phyloP scores from a whole-genome alignment of 257 asterid species.

The Cynanchum wilfordii region DNA sequence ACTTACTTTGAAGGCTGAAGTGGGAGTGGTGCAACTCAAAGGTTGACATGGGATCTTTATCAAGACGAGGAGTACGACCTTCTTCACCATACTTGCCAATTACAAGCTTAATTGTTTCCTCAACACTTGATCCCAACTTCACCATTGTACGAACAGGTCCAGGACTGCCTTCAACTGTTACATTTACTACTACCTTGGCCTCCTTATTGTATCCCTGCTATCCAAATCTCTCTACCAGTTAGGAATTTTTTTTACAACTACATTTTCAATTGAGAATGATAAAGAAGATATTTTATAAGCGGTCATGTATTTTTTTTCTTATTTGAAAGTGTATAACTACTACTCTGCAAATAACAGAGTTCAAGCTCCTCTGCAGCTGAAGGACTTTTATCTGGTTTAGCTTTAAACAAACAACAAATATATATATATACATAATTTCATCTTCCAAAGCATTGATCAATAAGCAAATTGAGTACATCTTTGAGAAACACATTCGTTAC shows the following conservation, averaged over 20 bases:
- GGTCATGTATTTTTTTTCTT: background rate
- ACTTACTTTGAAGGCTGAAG: conserved; percentile 73
- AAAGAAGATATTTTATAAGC: background rate
- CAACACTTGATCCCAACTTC: conserved; percentile 62
- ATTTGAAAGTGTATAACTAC: background rate
- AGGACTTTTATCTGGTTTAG: background rate
- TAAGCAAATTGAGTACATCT: background rate
- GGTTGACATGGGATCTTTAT: conserved; percentile 36
- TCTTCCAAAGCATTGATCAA: background rate
- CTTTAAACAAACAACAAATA: background rate
- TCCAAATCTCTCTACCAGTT: conserved; percentile 3
- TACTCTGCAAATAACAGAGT: background rate
- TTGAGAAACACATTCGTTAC: background rate
- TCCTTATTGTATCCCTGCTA: conserved; percentile 47
- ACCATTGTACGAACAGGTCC: conserved; percentile 69
- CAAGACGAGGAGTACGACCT: conserved; percentile 62
- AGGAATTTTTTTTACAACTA: background rate
- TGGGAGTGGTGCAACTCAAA: conserved; percentile 53
- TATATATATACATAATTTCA: no score
- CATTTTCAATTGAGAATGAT: background rate
- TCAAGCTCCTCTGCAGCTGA: background rate
- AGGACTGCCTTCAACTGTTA: conserved; percentile 71
- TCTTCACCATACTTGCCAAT: conserved; percentile 46
- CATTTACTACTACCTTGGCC: conserved; percentile 65
- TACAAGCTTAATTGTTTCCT: conserved; percentile 50